Evolutionary conservation across 176 grass and related monocot species (phyloP).

Genomic region (Juncus effusus): DNA sequence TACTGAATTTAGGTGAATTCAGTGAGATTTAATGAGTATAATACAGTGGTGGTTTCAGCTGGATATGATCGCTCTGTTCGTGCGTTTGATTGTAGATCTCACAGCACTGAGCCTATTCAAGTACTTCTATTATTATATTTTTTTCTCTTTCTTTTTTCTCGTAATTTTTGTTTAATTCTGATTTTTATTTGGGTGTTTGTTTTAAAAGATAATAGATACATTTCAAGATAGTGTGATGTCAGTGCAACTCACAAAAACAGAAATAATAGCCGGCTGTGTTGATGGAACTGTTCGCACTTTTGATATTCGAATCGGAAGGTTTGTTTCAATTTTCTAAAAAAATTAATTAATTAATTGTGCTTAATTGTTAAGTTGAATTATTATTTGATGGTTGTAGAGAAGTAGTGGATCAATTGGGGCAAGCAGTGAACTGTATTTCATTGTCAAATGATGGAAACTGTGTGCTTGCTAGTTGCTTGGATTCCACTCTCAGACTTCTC

Average conservation of each 20-base stretch:
- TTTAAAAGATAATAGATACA: conserved; percentile 67
- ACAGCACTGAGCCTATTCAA: conserved; percentile 89
- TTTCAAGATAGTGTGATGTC: conserved; percentile 99
- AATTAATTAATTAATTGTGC: not conserved
- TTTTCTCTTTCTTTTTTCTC: not conserved
- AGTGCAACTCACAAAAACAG: conserved; percentile 68
- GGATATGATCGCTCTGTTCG: conserved; percentile 82
- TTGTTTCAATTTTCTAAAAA: conserved; percentile 11
- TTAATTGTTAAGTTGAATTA: not conserved
- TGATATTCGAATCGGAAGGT: conserved; percentile 96
- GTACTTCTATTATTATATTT: conserved; percentile 31
- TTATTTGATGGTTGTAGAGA: conserved; percentile 48
- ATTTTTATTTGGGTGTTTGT: conserved; percentile 22
- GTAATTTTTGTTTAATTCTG: not conserved
- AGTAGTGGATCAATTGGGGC: conserved; percentile 70
- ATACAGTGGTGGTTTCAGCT: conserved; percentile 72
- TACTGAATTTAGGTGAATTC: conserved; percentile 57
- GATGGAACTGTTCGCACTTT: conserved; percentile 86
- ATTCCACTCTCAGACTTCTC: conserved; percentile 80
- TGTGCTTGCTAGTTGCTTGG: conserved; percentile 80
- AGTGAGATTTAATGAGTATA: conserved; percentile 90
- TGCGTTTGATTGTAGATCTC: conserved; percentile 91
- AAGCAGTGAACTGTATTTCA: conserved; percentile 83
- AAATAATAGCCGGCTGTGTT: conserved; percentile 98
- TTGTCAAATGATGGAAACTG: conserved; percentile 92